Evolutionary conservation across 257 asterid genomes (phyloP), one percentile per base, ranked within the genome.

Genomic region (Capsicum chinense): DNA sequence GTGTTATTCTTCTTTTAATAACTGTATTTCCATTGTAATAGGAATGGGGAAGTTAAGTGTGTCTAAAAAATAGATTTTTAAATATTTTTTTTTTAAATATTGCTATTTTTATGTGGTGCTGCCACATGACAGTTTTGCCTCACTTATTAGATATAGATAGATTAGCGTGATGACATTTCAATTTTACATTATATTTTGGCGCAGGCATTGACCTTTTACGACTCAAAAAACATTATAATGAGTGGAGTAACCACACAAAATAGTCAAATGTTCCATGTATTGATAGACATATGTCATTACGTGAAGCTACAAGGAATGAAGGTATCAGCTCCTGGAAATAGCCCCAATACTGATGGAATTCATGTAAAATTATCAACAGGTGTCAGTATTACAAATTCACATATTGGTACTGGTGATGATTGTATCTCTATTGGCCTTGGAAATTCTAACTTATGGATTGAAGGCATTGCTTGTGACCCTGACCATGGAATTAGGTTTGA

Each of bases 401-500:
- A 44, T 16, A 83, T 87, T 69, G 73, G 84, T 14, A 87, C 89
- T 5, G 89, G 89, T 13, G 60, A 56, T 56, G 60, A 56, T 2
- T 56, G 60, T 56, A 56, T 56, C 60, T 56, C 60, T 56, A 56
- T 56, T 56, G 60, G 19, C 60, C 60, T 19, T 5, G 60, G n/a
- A 56, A 56, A 56, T 56, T 56, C 50, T 33, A 74, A 84, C 39
- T 13, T 87, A 62, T 76, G 58, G 87, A 82, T 87, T 15, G 80
- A 87, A 50, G 64, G 80, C 57, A 73, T 87, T 4, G 37, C 71
- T 0, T 87, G 89, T 11, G 87, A 87, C 15, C 89, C 87, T 0
- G 89, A 87, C 57, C 89, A 87, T 42, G 89, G 89, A 15, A 84
- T 87, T 5, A 87, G 89, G 89, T 87, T 64, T 39, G 42, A 2